Base-by-base conservation (phyloP, 495 filamentous ascomycete species). In the Penicillium chermesinum region DNA sequence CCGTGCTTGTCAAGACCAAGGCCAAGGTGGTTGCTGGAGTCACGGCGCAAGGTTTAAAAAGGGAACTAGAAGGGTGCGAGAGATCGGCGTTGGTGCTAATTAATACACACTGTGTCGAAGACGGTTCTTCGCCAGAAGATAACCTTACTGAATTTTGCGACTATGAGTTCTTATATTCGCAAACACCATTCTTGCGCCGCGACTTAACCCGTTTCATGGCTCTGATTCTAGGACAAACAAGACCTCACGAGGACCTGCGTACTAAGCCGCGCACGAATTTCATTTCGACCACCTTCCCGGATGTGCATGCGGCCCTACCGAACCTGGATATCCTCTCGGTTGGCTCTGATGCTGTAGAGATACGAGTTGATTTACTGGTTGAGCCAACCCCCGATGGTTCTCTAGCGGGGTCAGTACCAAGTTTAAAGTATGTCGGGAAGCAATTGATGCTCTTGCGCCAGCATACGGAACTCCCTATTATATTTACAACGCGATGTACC, bases 251-350 rank as follows among this genome's bases (percentile, higher is more conserved):
- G 50, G 81, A 85, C 30, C 65, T 93, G 49, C 80, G 85, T 64
- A 81, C 79, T 33, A 91, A 90, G 56, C 76, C 77, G 21, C 74
- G 86, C 37, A 91, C 87, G 0, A 89, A 85, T 61, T 81, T 90
- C 53, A 89, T 93, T 47, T 90, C 87, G 33, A 89, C 86, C 0
- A 93, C 88, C 2, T 93, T 93, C 50, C 86, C 88, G 0, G 87
- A 91, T 61, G 87, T 93, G 2, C 84, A 81, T 55, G 83, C 87
- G 22, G 87, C 86, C n/a, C 67, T 91, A 44, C 84, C 88, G 1
- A 91, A 90, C 63, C 72, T 93, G 36, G 86, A 91, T 67, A 89
- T 91, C 50, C 69, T 91, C 13, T 89, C 88, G 5, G 87, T 93
- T 5, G 88, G 88, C 8, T 81, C 86, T 10, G 88, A 93, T 68